Conservation (phyloP, 495 filamentous ascomycete species). For the Lepidopterella palustris region DNA sequence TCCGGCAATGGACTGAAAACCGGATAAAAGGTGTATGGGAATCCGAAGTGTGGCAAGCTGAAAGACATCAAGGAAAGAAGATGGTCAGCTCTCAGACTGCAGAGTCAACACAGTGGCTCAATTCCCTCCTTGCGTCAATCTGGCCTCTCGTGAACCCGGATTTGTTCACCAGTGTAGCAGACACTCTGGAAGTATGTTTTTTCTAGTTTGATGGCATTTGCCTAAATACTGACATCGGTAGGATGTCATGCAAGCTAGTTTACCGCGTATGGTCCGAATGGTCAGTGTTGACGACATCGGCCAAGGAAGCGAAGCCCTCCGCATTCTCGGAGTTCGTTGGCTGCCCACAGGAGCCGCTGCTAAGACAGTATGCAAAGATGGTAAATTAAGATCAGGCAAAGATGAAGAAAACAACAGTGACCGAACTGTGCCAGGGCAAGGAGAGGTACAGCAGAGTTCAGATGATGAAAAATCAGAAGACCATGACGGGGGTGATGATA, state of each 20-base stretch:
- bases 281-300: slow-evolving; percentile 64
- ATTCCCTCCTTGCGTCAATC: slow-evolving; percentile 53
- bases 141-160: slow-evolving; percentile 69
- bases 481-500: slow-evolving; percentile 28
- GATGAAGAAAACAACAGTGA: slow-evolving; percentile 43
- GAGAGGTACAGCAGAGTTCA: slow-evolving; percentile 30
- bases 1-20: slow-evolving; percentile 49
- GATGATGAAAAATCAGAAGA: slow-evolving; percentile 30
- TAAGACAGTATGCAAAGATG: slow-evolving; percentile 49
- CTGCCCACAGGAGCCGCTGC: slow-evolving; percentile 58
- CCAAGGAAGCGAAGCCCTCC: slow-evolving; percentile 58
- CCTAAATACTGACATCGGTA: no score
- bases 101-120: slow-evolving; percentile 62
- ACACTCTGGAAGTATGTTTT: slow-evolving; percentile 49
- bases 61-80: slow-evolving; percentile 42
- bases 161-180: slow-evolving; percentile 55
- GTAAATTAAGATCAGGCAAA: slow-evolving; percentile 41
- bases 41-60: slow-evolving; percentile 56
- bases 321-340: slow-evolving; percentile 60
- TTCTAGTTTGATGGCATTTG: neutral
- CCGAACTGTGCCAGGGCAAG: slow-evolving; percentile 44
- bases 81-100: slow-evolving; percentile 41
- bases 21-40: slow-evolving; percentile 51
- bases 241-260: slow-evolving; percentile 64
- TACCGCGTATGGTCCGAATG: slow-evolving; percentile 59